phyloP scores from a whole-genome alignment of 129 eudicot species.

The Silybum marianum region DNA sequence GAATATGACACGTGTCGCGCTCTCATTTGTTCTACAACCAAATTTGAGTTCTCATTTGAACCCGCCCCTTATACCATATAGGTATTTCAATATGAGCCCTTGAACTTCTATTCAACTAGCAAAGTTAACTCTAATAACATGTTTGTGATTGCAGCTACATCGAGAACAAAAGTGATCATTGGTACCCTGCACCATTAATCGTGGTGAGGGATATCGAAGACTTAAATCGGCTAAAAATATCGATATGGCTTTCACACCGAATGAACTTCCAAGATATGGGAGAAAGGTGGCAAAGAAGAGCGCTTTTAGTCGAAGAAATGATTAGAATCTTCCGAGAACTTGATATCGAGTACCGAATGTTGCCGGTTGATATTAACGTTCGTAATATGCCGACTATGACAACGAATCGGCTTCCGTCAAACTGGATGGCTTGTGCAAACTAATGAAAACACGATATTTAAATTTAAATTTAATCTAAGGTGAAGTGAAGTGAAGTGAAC shows the following conservation, averaged over 20 bases:
- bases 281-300: conserved; percentile 64
- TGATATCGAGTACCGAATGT: conserved; percentile 69
- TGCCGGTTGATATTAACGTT: conserved; percentile 67
- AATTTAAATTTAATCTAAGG: neutral
- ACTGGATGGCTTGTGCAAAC: conserved; percentile 56
- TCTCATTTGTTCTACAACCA: too few relatives aligned
- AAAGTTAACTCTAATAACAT: too few relatives aligned
- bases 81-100: too few relatives aligned
- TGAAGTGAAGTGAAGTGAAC: neutral
- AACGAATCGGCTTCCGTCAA: conserved; percentile 68
- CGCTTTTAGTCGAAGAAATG: conserved; percentile 70
- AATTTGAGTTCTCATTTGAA: too few relatives aligned
- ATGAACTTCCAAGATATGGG: conserved; percentile 82
- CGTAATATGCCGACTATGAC: conserved; percentile 59
- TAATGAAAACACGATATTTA: conserved; percentile 10
- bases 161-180: conserved; percentile 65
- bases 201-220: conserved; percentile 73
- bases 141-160: conserved; percentile 46
- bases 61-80: too few relatives aligned
- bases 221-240: conserved; percentile 64
- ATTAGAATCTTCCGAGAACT: conserved; percentile 63
- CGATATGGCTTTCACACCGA: conserved; percentile 72
- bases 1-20: too few relatives aligned
- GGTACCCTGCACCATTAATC: conserved; percentile 65
- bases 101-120: too few relatives aligned